Evolutionary conservation across 139 green algal species (phyloP), one percentile per base, ranked within the genome.

Genomic region (Desmodesmus armatus): DNA sequence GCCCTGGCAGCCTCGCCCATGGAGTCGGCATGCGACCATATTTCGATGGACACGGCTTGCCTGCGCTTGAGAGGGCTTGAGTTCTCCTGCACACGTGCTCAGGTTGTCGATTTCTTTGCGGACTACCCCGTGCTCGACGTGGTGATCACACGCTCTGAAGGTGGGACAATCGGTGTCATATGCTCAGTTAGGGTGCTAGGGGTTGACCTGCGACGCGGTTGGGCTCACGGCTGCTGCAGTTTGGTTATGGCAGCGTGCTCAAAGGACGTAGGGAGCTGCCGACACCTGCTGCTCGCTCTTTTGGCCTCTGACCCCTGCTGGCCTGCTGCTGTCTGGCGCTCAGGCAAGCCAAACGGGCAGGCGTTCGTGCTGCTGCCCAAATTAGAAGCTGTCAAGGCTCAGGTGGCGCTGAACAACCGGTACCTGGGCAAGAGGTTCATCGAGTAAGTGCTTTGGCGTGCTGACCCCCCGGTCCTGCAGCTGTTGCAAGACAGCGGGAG

Each of bases 361-460:
- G 73, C 47, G 3, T 80, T 67, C 31, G 73, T 80, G 5, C 17
- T 55, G 9, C 23, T 80, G 6, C 15, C 33, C 13, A 29, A 31
- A 19, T 47, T 31, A 29, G 37, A 80, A 31, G 73, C 73, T 37
- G 9, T 15, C 17, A 65, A 44, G 73, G 73, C 73, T 19, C 17
- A 47, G 19, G 29, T 25, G 5, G 73, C 66, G 31, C 49, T 66
- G 37, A 65, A 80, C 73, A 47, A 67, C 31, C 23, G 39, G 21
- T 66, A 39, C 73, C 66, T 80, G 33, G 73, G 73, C 47, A 80
- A 80, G 47, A n/a, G 73, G 29, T 80, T 67, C 31, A 55, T 80
- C 19, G 73, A 80, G 73, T 80, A 37, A 67, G 73, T 78, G 13
- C 21, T 62, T 62, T 62, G 19, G 27, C 51, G 5, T 62, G 5